Base-by-base conservation (phyloP, 1,284 basidiomycete genomes). In the Salmacisia buchloeana region DNA sequence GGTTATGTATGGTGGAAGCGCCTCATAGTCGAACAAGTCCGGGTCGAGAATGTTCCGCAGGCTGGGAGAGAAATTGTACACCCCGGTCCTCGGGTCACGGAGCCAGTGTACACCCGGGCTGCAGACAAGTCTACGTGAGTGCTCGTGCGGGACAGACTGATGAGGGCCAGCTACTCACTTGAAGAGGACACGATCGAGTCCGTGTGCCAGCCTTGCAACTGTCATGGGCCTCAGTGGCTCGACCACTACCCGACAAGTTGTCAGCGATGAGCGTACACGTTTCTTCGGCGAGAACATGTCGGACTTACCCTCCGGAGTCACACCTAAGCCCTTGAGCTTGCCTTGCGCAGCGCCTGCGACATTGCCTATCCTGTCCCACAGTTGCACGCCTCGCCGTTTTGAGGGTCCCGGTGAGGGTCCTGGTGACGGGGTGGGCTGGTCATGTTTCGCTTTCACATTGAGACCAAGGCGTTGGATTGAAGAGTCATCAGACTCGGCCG, bases 91-190 rank as follows among this genome's bases (percentile, higher is more conserved):
- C 1, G 91, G 89, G 74, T 98, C 93, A 72, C 87, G 86, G 1
- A 97, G 81, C 87, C 90, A 91, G 75, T 94, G 90, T 0, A 96
- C 88, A n/a, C 92, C 92, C 2, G 91, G 90, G 71, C 91, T 93
- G 61, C 0, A 60, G 1, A 9, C 59, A 45, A 63, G 56, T 43
- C 15, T 6, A 39, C 2, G 29, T 9, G 15, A 54, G 10, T 27
- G 49, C 21, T 54, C 29, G 35, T 13, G 18, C 7, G 6, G 54
- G 10, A 59, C 9, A 7, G 13, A 4, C 1, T n/a, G 41, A 21
- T 10, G 9, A 9, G 10, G 23, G 21, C 12, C 45, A 10, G 9
- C 10, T n/a, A 43, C 54, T 46, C 31, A 65, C 63, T 79, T 77
- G 68, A 79, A 79, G 18, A 79, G 64, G 10, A 79, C 77, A 1